Conservation (phyloP, 1,284 basidiomycete genomes). For the Leccinum solheimii region DNA sequence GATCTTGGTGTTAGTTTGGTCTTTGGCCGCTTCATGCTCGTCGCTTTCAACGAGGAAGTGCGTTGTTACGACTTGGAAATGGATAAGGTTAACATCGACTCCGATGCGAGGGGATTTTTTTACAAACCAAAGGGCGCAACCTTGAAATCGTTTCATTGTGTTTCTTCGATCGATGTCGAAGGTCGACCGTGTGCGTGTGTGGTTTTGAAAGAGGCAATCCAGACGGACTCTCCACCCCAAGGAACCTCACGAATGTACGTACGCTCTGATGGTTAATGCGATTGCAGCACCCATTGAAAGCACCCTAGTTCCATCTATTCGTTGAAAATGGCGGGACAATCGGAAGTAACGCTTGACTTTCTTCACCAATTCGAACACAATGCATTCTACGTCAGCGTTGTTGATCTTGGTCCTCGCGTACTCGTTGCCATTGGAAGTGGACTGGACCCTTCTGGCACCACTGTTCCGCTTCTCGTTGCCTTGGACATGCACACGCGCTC, state of each 20-base stretch:
- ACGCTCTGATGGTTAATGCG: too few relatives aligned
- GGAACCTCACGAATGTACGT: background rate
- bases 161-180: slow-evolving; percentile 17
- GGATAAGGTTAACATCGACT: too few relatives aligned
- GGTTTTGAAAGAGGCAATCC: slow-evolving; percentile 11
- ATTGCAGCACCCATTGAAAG: too few relatives aligned
- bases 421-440: slow-evolving; percentile 7
- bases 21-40: background rate
- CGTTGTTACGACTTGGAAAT: background rate
- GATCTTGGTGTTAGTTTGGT: background rate
- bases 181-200: slow-evolving; percentile 19
- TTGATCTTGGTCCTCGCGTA: slow-evolving; percentile 21
- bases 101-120: background rate
- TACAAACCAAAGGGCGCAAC: slow-evolving; percentile 7
- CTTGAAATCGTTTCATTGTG: slow-evolving; percentile 10
- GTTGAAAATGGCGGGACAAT: slow-evolving; percentile 3
- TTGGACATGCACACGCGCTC: slow-evolving; percentile 18
- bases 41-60: background rate
- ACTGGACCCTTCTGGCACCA: background rate
- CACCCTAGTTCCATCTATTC: slow-evolving; percentile 16
- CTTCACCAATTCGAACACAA: slow-evolving; percentile 11
- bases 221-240: background rate
- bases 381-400: background rate
- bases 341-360: background rate
- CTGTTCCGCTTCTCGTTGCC: slow-evolving; percentile 10